Conservation (phyloP, 805 yeast genomes). For the Maudiozyma turicensis region DNA sequence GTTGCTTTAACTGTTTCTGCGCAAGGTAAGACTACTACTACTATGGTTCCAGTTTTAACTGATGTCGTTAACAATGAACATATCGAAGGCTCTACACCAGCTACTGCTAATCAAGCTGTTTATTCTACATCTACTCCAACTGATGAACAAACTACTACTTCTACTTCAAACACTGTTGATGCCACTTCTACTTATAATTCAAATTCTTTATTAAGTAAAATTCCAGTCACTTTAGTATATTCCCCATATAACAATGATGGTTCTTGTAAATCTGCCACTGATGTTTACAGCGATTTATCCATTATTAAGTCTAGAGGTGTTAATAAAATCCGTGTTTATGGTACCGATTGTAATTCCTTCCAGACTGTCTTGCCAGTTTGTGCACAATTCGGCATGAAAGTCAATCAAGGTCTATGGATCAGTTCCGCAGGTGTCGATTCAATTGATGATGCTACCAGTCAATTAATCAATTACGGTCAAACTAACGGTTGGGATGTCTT, state of each 20-base stretch:
- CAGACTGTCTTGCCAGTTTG: slow-evolving; percentile 56
- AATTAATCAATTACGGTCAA: slow-evolving; percentile 42
- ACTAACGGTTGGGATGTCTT: slow-evolving; percentile 63
- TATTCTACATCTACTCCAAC: slow-evolving; percentile 6
- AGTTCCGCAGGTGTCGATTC: slow-evolving; percentile 54
- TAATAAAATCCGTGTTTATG: slow-evolving; percentile 62
- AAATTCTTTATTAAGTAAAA: slow-evolving; percentile 22
- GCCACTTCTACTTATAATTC: slow-evolving; percentile 4
- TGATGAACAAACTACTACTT: slow-evolving; percentile 3
- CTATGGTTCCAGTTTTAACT: not conserved
- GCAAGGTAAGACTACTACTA: slow-evolving; percentile 3
- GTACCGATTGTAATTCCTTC: slow-evolving; percentile 74
- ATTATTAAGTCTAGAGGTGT: slow-evolving; percentile 54
- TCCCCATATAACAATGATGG: slow-evolving; percentile 69
- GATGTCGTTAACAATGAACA: not conserved
- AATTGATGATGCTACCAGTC: slow-evolving; percentile 49
- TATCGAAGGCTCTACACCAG: not conserved
- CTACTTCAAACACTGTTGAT: slow-evolving; percentile 8
- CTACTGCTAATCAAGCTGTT: slow-evolving; percentile 3
- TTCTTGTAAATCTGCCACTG: slow-evolving; percentile 49
- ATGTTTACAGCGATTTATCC: slow-evolving; percentile 50
- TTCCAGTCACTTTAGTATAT: slow-evolving; percentile 57
- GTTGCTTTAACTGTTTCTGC: slow-evolving; percentile 6
- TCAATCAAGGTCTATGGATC: slow-evolving; percentile 88
- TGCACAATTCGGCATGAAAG: slow-evolving; percentile 47